phyloP scores from a whole-genome alignment of 495 filamentous ascomycete genomes.

The Apodospora peruviana region DNA sequence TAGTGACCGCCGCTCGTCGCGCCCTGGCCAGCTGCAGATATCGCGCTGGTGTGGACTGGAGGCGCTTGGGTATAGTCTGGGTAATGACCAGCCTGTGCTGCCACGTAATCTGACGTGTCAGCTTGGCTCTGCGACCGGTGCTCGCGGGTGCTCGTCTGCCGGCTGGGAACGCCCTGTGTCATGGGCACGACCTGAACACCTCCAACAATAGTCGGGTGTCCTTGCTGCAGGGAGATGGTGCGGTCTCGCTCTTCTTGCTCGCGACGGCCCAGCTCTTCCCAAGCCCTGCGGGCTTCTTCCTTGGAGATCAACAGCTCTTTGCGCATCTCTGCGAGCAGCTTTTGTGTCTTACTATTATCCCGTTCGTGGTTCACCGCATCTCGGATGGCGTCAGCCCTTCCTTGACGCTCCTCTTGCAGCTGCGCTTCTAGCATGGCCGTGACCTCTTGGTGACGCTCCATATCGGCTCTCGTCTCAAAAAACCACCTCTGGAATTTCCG shows the following conservation, averaged over 20 bases:
- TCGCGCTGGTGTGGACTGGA: conserved; percentile 25
- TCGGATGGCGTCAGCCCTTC: conserved; percentile 57
- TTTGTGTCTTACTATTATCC: conserved; percentile 63
- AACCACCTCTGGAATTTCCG: conserved; percentile 99
- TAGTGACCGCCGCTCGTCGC: not conserved
- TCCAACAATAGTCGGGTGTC: conserved; percentile 82
- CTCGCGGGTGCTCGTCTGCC: conserved; percentile 50
- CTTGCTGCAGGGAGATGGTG: conserved; percentile 76
- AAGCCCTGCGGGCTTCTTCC: conserved; percentile 90
- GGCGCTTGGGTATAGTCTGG: conserved; percentile 36
- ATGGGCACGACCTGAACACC: conserved; percentile 97
- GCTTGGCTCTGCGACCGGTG: conserved; percentile 32
- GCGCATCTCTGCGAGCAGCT: conserved; percentile 75
- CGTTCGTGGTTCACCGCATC: conserved; percentile 58
- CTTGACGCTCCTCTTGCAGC: conserved; percentile 66
- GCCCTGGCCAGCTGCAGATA: conserved; percentile 11
- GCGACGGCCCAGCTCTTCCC: conserved; percentile 91
- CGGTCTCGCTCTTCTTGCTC: conserved; percentile 94
- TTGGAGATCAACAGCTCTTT: conserved; percentile 91
- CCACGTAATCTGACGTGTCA: conserved; percentile 33
- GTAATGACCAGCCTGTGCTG: conserved; percentile 26
- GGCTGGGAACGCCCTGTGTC: conserved; percentile 67
- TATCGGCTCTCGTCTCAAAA: conserved; percentile 83
- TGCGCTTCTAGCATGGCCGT: conserved; percentile 71
- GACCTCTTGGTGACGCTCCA: conserved; percentile 80